Evolutionary conservation across 164 flowering plant species (phyloP).

Genomic region (Stephania yunnanensis): DNA sequence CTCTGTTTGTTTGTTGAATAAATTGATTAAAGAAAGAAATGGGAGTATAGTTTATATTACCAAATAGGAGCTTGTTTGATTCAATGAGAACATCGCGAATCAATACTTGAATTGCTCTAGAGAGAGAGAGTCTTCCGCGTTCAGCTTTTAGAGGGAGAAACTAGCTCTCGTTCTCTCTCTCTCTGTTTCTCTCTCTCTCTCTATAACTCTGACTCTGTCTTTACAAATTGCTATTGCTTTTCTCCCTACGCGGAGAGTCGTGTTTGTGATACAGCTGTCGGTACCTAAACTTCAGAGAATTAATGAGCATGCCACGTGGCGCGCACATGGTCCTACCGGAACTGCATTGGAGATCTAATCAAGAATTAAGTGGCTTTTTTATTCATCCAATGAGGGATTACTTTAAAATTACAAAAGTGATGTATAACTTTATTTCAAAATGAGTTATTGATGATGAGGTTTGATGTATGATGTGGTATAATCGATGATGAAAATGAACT

Average conservation of each 20-base stretch:
- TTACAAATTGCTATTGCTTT: not conserved
- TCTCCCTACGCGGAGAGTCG: not conserved
- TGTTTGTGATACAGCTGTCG: not conserved
- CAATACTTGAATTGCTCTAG: not conserved
- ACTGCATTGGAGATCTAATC: too few relatives aligned
- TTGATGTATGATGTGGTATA: too few relatives aligned
- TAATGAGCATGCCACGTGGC: not conserved
- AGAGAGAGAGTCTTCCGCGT: constrained; percentile 14
- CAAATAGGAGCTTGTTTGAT: constrained; percentile 27
- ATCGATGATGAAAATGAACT: too few relatives aligned
- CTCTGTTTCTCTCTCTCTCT: not conserved
- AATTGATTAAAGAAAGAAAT: not conserved
- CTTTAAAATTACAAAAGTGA: too few relatives aligned
- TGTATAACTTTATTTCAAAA: too few relatives aligned
- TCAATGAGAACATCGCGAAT: constrained; percentile 38
- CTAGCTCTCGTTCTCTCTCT: not conserved
- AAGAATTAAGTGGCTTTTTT: too few relatives aligned
- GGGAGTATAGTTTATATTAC: constrained; percentile 26
- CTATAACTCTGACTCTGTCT: not conserved
- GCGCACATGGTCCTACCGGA: too few relatives aligned
- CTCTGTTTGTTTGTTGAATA: not conserved
- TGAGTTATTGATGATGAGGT: too few relatives aligned
- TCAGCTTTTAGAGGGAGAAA: not conserved
- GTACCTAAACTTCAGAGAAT: not conserved
- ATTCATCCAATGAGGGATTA: too few relatives aligned